Base-by-base conservation (phyloP, 352 stramenopile genomes). In the Halophytophthora polymorphica region DNA sequence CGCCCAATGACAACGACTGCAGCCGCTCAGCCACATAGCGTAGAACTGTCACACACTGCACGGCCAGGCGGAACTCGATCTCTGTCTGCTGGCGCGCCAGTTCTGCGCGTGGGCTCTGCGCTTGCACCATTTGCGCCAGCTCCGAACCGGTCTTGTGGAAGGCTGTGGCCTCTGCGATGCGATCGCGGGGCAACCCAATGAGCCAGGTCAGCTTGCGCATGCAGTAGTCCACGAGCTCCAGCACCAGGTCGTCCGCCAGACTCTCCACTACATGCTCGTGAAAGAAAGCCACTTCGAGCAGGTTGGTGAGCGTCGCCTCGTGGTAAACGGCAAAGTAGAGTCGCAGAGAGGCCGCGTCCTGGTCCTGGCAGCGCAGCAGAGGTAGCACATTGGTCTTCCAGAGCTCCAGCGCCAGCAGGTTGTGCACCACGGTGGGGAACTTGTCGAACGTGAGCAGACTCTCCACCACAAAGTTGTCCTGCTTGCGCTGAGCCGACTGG, bases 161-260 rank as follows among this genome's bases (percentile, higher is more conserved):
- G 23, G 57, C 77, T 19, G 79, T 94, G 35, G 64, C 62, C 6
- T 64, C 58, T 3, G 58, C 61, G 51, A 94, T 83, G 10, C 65
- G 61, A 13, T 82, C 62, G 8, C 78, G 82, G 21, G 83, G 77
- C 7, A 90, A 55, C 0, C 69, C 56, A 41, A 92, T 77, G 4
- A 97, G 65, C 73, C 86, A 87, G 50, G 83, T 83, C 40, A 98
- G 46, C 64, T 97, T 96, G 21, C 93, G 80, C 58, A 90, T 80
- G 50, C 79, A 96, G 55, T 97, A 98, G 76, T 98, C 93, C n/a
- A 97, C 55, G 5, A 98, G 61, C 45, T 98, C 93, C n/a, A 98
- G 50, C 37, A 97, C 64, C 19, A 87, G 62, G 36, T 97, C 82
- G 28, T 95, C 90, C n/a, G 89, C 74, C 43, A 93, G 50, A 25